A percentile compares a stretch with the other conserved stretches of the same genome.
Evolutionary conservation across 305 asterid species (phyloP).

Genomic region (Fraxinus dipetala): DNA sequence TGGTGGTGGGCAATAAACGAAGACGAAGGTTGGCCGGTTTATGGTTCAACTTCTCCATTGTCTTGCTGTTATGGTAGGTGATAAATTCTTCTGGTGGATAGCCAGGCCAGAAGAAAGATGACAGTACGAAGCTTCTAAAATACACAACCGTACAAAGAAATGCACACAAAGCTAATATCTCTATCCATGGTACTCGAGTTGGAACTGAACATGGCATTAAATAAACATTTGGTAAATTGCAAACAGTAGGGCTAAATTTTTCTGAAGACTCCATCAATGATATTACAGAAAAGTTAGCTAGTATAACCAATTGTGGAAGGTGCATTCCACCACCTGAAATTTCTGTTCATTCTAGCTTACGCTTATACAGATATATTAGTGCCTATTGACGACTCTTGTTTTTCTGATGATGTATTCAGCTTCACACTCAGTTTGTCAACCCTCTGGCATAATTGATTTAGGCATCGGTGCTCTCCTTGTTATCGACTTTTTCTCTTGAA

Average conservation of each 20-base stretch:
- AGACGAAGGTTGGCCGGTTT: background rate
- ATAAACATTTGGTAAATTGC: too few species aligned
- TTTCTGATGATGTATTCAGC: background rate
- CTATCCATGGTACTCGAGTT: background rate
- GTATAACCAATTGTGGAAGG: background rate
- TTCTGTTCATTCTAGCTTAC: background rate
- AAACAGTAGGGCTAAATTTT: background rate
- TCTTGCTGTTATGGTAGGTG: background rate
- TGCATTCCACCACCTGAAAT: background rate
- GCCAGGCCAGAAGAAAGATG: background rate
- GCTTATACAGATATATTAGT: background rate
- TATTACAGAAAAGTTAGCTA: background rate
- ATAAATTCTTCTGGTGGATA: background rate
- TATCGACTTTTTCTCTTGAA: slow-evolving; percentile 20
- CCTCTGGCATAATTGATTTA: slow-evolving; percentile 8
- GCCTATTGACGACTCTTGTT: background rate
- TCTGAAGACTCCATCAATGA: background rate
- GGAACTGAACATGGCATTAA: too few species aligned
- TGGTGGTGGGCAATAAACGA: background rate
- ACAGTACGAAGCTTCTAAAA: background rate
- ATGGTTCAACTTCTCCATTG: background rate
- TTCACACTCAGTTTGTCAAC: background rate
- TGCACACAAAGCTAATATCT: background rate
- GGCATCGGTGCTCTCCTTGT: slow-evolving; percentile 4
- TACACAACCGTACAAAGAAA: background rate